A percentile compares a stretch with the other conserved stretches of the same genome.
Conservation (phyloP, 148 eudicot species). For the Fagopyrum esculentum region DNA sequence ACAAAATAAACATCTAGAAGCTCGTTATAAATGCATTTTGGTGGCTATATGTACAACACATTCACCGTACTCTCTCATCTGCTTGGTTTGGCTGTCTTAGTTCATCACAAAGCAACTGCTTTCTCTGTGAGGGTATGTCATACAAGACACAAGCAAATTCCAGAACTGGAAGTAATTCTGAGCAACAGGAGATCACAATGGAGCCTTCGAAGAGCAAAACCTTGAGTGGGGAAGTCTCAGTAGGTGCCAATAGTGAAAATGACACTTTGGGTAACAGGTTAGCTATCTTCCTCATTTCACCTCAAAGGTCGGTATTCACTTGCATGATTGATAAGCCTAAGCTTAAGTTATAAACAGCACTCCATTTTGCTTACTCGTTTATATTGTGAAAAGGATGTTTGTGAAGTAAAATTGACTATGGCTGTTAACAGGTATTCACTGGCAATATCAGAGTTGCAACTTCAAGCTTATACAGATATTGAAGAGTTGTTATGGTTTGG, state of each 20-base stretch:
- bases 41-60: not conserved
- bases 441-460: not conserved
- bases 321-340: too few relatives aligned
- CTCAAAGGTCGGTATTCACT: not conserved
- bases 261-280: not conserved
- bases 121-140: conserved; percentile 9
- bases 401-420: not conserved
- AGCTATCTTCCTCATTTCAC: not conserved
- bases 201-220: not conserved
- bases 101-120: not conserved
- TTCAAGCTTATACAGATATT: not conserved
- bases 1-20: not conserved
- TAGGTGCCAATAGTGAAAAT: not conserved
- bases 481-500: not conserved
- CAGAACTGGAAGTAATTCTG: not conserved
- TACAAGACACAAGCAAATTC: not conserved
- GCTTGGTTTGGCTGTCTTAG: not conserved
- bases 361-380: too few relatives aligned
- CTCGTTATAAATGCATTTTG: not conserved
- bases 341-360: too few relatives aligned
- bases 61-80: not conserved
- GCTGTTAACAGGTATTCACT: not conserved
- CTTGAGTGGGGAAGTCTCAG: not conserved
- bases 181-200: not conserved
- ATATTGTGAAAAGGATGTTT: too few relatives aligned